phyloP scores from a whole-genome alignment of 2,329 filamentous ascomycete genomes.

The Plenodomus tracheiphilus region DNA sequence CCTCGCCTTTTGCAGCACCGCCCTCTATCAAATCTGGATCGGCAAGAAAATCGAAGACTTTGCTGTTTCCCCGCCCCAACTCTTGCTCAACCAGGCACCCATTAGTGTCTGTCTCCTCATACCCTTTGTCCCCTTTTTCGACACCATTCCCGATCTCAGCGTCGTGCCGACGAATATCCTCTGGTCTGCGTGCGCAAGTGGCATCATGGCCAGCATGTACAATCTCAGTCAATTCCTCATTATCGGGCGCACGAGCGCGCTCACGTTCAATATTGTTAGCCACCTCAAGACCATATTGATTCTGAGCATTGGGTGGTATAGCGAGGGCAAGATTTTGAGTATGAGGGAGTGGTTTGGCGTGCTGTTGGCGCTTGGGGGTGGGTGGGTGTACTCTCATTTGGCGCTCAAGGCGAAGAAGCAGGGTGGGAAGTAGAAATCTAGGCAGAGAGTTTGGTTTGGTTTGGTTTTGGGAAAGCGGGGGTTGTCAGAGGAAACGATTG shows the following conservation, averaged over 20 bases:
- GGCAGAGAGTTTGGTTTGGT: too few species aligned
- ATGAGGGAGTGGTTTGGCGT: conserved; percentile 49
- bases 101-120: conserved; percentile 50
- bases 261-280: conserved; percentile 47
- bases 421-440: conserved; percentile 7
- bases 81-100: conserved; percentile 52
- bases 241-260: conserved; percentile 45
- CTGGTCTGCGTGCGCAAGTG: conserved; percentile 46
- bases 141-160: conserved; percentile 45
- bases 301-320: conserved; percentile 51
- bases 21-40: conserved; percentile 55
- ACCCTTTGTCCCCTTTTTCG: conserved; percentile 50
- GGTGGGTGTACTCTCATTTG: conserved; percentile 51
- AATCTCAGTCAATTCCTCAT: conserved; percentile 50
- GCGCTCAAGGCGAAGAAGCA: conserved; percentile 43
- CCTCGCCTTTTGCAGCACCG: conserved; percentile 50
- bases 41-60: conserved; percentile 55
- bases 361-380: conserved; percentile 49
- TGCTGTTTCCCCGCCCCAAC: conserved; percentile 48
- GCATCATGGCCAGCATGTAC: conserved; percentile 49
- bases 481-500: too few species aligned
- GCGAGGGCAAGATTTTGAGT: conserved; percentile 48
- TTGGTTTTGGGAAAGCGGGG: too few species aligned
- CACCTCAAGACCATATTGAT: conserved; percentile 54
- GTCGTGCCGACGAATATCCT: conserved; percentile 46